These are phyloP conservation scores for Apiospora pterosperma DNA, from an alignment of 2,329 filamentous ascomycete genomes.

Conservation along the genomic window DNA sequence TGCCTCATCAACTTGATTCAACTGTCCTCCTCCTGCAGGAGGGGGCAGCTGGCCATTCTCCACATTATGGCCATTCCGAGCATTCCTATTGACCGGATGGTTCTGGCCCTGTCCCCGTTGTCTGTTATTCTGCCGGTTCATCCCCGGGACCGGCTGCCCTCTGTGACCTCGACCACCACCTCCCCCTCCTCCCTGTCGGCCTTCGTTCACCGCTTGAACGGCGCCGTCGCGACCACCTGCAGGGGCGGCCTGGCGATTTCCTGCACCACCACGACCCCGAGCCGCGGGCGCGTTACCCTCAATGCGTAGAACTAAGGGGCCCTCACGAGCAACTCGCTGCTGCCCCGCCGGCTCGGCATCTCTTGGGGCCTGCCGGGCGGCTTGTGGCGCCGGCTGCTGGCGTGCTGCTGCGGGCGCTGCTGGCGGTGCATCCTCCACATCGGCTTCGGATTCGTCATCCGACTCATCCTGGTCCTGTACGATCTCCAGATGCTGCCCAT, in stretches of 20 bases:
- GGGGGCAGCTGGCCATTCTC: constrained; percentile 15
- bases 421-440: constrained; percentile 17
- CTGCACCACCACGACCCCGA: constrained; percentile 7
- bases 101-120: constrained; percentile 23
- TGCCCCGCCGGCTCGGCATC: constrained; percentile 23
- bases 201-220: constrained; percentile 22
- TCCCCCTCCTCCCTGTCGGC: constrained; percentile 25
- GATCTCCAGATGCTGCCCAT: constrained; percentile 19
- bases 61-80: constrained; percentile 18
- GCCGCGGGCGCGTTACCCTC: constrained; percentile 33
- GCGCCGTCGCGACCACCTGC: constrained; percentile 15
- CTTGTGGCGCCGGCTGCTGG: constrained; percentile 19
- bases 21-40: constrained; percentile 21
- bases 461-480: constrained; percentile 21
- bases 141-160: constrained; percentile 16
- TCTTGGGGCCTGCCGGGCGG: constrained; percentile 14
- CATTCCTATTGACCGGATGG: constrained; percentile 17
- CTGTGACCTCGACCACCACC: constrained; percentile 21
- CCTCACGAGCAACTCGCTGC: constrained; percentile 47
- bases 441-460: constrained; percentile 18
- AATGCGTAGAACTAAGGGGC: constrained; percentile 54
- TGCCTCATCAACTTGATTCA: constrained; percentile 43
- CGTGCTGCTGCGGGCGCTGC: constrained; percentile 15
- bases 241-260: constrained; percentile 20
- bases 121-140: constrained; percentile 21